A percentile compares a stretch with the other conserved stretches of the same genome.
Evolutionary conservation across 2,329 filamentous ascomycete species (phyloP).

Genomic region (Fusarium torulosum): DNA sequence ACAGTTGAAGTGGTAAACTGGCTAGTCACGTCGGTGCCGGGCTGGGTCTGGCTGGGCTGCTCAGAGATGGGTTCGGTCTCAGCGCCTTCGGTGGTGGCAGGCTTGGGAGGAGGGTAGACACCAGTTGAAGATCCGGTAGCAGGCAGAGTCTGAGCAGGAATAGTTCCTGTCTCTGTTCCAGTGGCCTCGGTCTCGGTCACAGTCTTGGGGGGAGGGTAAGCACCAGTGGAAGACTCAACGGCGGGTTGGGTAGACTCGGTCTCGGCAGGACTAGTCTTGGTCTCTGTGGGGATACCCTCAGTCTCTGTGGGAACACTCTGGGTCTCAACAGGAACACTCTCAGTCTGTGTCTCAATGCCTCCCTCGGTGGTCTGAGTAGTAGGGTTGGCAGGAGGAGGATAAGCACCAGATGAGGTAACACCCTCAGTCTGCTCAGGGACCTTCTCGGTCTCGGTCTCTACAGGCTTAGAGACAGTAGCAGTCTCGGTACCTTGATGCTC

Average conservation of each 20-base stretch:
- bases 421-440: not conserved
- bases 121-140: conserved; percentile 3
- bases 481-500: conserved; percentile 6
- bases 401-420: not conserved
- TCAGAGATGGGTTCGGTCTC: conserved; percentile 1
- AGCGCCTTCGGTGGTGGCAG: conserved; percentile 2
- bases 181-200: not conserved
- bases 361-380: no score
- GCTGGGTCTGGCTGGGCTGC: conserved; percentile 2
- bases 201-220: not conserved
- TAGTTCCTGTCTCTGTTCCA: not conserved
- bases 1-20: conserved; percentile 34
- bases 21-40: conserved; percentile 24
- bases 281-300: not conserved
- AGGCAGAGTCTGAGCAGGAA: not conserved
- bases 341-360: not conserved
- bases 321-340: not conserved
- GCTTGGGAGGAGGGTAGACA: conserved; percentile 21
- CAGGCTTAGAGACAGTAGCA: conserved; percentile 4
- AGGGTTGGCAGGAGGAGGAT: not conserved
- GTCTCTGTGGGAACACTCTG: not conserved
- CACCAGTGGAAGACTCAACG: not conserved
- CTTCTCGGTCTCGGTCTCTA: conserved; percentile 6
- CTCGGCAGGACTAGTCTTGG: not conserved
- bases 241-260: not conserved